Base-by-base conservation (phyloP, 148 eudicot species). In the Amaranthus hypochondriacus region DNA sequence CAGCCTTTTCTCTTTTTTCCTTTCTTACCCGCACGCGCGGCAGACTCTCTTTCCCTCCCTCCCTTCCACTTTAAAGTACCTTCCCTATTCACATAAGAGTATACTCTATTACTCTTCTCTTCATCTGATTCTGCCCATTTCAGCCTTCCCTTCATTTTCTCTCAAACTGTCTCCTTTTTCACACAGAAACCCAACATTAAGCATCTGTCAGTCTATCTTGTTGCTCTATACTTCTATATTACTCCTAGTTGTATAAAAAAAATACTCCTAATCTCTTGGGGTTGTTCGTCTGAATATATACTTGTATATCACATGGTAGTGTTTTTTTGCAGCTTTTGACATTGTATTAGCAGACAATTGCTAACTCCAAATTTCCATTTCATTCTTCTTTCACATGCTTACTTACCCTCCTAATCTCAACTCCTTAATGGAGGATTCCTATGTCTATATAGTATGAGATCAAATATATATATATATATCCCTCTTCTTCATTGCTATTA, bases 21-120 rank as follows among this genome's bases (percentile, higher is more conserved):
- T 43, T 77, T 52, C 42, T 61, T 64, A 74, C 83, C 77, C 83
- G 78, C 86, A 83, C 86, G 86, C 86, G 76, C 69, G 80, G 73
- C 5, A 62, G 1, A 65, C 54, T 39, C 48, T 46, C 51, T 28
- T 28, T 43, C 54, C 54, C 14, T 4, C 14, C 15, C 47, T 1
- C 63, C 49, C 55, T 75, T 76, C 39, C 39, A 28, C 39, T 43
- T 62, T 28, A 61, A 9, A 71, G 14, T 15, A 11, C 14, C 11
- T 46, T 66, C 54, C 46, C 70, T 67, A 56, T 67, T 50, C 15
- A 67, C 28, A 67, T 67, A 28, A 28, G 39, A 28, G 39, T 28
- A 50, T 67, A 67, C 70, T 64, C 51, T 7, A 3, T 47, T 10
- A 60, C 51, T 64, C 18, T 1, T 60, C 46, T 21, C 9, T 21